phyloP scores from a whole-genome alignment of 2,329 filamentous ascomycete species.

The Arthrobotrys megalospora region DNA sequence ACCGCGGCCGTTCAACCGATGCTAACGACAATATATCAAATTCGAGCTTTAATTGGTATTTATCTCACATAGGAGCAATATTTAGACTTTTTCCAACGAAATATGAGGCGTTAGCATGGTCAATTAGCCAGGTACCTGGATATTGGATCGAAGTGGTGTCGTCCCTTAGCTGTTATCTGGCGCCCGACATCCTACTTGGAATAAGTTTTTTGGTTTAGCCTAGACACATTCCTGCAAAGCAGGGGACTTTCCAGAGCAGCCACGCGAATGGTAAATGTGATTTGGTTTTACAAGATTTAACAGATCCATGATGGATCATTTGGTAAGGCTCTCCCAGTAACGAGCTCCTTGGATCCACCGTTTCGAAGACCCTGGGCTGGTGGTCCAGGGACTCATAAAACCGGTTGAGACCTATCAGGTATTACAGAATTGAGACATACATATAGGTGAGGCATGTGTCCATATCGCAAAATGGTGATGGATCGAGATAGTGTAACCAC shows the following conservation, averaged over 20 bases:
- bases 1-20: constrained; percentile 28
- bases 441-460: constrained; percentile 39
- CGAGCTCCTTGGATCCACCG: constrained; percentile 52
- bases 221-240: constrained; percentile 24
- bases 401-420: constrained; percentile 50
- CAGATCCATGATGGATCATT: constrained; percentile 34
- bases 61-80: constrained; percentile 20
- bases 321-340: constrained; percentile 36
- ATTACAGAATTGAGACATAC: constrained; percentile 54
- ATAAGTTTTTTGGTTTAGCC: constrained; percentile 43
- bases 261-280: constrained; percentile 48
- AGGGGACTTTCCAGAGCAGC: constrained; percentile 21
- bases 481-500: constrained; percentile 41
- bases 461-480: constrained; percentile 5
- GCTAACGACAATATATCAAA: constrained; percentile 26
- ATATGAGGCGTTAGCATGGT: constrained; percentile 34
- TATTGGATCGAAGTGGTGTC: constrained; percentile 23
- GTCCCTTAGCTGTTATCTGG: constrained; percentile 14
- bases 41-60: constrained; percentile 31
- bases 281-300: constrained; percentile 37
- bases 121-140: constrained; percentile 39
- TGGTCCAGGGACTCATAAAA: constrained; percentile 23
- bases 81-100: constrained; percentile 30
- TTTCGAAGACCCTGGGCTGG: constrained; percentile 46
- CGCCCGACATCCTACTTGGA: constrained; percentile 40